Evolutionary conservation across 1,139 yeast genomes (phyloP).

Genomic region (Geotrichum bryndzae): DNA sequence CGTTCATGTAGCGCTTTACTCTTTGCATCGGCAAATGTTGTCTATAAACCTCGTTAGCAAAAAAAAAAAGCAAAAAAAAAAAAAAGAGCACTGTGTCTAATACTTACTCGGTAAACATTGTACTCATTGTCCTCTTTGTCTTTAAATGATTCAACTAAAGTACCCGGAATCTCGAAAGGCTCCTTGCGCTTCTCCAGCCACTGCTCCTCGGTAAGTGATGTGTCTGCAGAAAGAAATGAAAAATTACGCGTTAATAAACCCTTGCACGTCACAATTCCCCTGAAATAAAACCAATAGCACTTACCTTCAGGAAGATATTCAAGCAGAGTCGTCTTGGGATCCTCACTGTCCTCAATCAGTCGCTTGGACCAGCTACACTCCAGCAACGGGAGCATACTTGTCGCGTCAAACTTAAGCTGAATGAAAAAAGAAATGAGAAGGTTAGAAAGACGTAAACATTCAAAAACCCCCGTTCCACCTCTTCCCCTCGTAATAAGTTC

Average conservation of each 20-base stretch:
- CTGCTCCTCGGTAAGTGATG: slow-evolving; percentile 53
- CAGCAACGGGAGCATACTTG: slow-evolving; percentile 49
- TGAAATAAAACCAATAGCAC: slow-evolving; percentile 19
- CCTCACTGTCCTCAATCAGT: slow-evolving; percentile 32
- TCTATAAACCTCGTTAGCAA: slow-evolving; percentile 29
- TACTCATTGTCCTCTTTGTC: slow-evolving; percentile 34
- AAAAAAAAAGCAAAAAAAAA: slow-evolving; percentile 14
- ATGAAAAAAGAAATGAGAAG: slow-evolving; percentile 7
- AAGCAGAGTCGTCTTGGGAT: slow-evolving; percentile 48
- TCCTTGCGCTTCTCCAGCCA: slow-evolving; percentile 57
- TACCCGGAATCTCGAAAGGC: slow-evolving; percentile 47
- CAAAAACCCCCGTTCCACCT: slow-evolving; percentile 33
- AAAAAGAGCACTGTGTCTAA: slow-evolving; percentile 3
- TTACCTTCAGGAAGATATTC: slow-evolving; percentile 51
- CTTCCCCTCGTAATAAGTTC: slow-evolving; percentile 39
- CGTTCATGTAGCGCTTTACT: slow-evolving; percentile 59
- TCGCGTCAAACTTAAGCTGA: slow-evolving; percentile 48
- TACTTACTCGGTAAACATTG: slow-evolving; percentile 34
- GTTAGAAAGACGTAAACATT: not conserved
- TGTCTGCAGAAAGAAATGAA: slow-evolving; percentile 30
- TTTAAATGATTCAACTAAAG: slow-evolving; percentile 38
- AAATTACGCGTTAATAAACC: not conserved
- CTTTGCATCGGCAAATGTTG: slow-evolving; percentile 39
- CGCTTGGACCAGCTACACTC: slow-evolving; percentile 52
- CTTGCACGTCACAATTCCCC: not conserved